These are phyloP conservation scores for Bjerkandera adusta DNA, from an alignment of 1,284 basidiomycete species.

Conservation along the genomic window DNA sequence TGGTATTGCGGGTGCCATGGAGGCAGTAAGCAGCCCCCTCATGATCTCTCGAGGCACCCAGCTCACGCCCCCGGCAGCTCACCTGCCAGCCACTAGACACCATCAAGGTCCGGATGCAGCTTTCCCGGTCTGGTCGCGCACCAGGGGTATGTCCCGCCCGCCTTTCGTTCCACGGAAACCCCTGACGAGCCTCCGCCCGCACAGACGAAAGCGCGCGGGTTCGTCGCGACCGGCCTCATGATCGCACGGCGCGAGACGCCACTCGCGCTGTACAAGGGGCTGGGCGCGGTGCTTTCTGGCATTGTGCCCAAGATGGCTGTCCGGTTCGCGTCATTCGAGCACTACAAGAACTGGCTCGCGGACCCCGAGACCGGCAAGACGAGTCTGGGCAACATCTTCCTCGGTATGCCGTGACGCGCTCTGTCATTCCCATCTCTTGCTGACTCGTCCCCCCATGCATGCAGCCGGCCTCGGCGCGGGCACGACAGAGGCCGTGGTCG, in stretches of 20 bases:
- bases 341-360: constrained; percentile 85
- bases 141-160: constrained; percentile 68
- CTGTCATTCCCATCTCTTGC: neutral
- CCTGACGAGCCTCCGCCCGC: neutral
- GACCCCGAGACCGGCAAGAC: constrained; percentile 78
- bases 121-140: constrained; percentile 74
- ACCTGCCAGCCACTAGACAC: constrained; percentile 89
- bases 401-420: constrained; percentile 47
- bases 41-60: neutral
- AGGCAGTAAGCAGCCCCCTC: constrained; percentile 62
- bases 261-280: constrained; percentile 96
- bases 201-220: constrained; percentile 90
- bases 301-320: constrained; percentile 99
- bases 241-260: constrained; percentile 93
- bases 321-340: constrained; percentile 96
- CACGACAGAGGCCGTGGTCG: constrained; percentile 89
- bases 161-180: neutral
- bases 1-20: constrained; percentile 87
- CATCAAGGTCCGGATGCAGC: constrained; percentile 99
- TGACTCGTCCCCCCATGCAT: neutral
- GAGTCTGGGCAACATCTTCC: constrained; percentile 73
- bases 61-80: constrained; percentile 40
- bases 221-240: constrained; percentile 88
- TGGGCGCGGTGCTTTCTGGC: constrained; percentile 95
- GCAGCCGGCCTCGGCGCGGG: constrained; percentile 84